Evolutionary conservation across 202 grass and related monocot genomes (phyloP).

Genomic region (Saccharum hybrid): DNA sequence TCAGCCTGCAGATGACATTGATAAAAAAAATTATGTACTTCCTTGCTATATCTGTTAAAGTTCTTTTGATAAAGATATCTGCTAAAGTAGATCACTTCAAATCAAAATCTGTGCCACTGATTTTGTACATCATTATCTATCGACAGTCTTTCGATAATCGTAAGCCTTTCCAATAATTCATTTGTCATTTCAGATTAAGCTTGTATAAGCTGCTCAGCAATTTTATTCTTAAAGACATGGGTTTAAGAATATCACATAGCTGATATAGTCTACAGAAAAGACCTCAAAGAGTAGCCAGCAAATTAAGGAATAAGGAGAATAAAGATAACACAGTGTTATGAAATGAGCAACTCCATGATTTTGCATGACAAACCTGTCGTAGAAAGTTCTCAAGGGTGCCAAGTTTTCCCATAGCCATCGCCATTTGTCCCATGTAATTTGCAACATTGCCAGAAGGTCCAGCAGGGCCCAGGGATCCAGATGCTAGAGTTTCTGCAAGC

Average conservation of each 20-base stretch:
- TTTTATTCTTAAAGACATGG: conserved; percentile 4
- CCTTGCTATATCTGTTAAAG: conserved; percentile 2
- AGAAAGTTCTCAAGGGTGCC: conserved; percentile 88
- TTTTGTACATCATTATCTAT: conserved; percentile 2
- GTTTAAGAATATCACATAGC: not conserved
- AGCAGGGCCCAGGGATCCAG: conserved; percentile 64
- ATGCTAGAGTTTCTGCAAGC: conserved; percentile 75
- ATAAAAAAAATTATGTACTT: conserved; percentile 28
- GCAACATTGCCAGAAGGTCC: conserved; percentile 76
- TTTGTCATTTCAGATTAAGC: conserved; percentile 24
- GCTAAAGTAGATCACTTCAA: conserved; percentile 2
- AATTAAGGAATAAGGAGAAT: conserved; percentile 42
- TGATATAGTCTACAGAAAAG: conserved; percentile 23
- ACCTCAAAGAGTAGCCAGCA: conserved; percentile 7
- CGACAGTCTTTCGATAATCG: not conserved
- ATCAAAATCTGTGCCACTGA: not conserved
- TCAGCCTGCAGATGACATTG: conserved; percentile 70
- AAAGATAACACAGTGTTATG: conserved; percentile 28
- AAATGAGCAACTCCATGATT: conserved; percentile 29
- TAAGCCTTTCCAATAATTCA: not conserved
- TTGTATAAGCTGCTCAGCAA: not conserved
- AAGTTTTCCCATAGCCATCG: conserved; percentile 95
- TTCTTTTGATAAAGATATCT: not conserved
- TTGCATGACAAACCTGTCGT: conserved; percentile 63
- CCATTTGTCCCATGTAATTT: conserved; percentile 93